Percentiles rank a stretch among this genome's conserved stretches.
phyloP scores from a whole-genome alignment of 1,284 basidiomycete species.

The Peniophora sp. region DNA sequence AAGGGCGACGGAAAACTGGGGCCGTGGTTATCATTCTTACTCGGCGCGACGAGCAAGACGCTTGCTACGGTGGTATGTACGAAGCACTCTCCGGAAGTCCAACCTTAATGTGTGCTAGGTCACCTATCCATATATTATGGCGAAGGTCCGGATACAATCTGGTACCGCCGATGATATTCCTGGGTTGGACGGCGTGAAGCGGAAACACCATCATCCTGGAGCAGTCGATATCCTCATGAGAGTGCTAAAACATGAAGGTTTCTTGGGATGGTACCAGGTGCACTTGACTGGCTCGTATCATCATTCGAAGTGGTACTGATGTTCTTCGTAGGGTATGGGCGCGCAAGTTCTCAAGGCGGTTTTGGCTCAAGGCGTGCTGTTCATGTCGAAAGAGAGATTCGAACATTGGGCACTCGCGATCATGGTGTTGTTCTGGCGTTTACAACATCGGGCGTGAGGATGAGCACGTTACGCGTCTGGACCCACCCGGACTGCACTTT shows the following conservation, averaged over 20 bases:
- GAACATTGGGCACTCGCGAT: constrained; percentile 68
- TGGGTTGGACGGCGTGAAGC: too few species aligned
- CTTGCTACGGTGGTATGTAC: constrained; percentile 85
- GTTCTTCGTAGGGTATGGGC: constrained; percentile 66
- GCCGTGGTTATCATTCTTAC: constrained; percentile 75
- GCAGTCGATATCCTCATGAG: constrained; percentile 72
- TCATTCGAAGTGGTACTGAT: background rate
- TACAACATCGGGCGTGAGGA: background rate
- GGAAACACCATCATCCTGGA: constrained; percentile 43
- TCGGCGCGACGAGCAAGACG: constrained; percentile 94
- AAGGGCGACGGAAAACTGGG: constrained; percentile 50
- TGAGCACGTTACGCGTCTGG: too few species aligned
- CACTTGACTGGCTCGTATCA: constrained; percentile 17
- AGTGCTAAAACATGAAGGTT: constrained; percentile 71
- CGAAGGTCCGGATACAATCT: constrained; percentile 96
- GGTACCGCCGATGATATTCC: constrained; percentile 38
- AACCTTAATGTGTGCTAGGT: constrained; percentile 38
- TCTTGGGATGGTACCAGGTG: constrained; percentile 95
- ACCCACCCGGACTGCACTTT: too few species aligned
- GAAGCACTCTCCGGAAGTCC: background rate
- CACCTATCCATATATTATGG: constrained; percentile 92
- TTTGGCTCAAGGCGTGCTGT: constrained; percentile 72
- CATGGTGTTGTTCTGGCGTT: constrained; percentile 37
- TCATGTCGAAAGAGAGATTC: constrained; percentile 80
- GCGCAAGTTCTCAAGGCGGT: constrained; percentile 89